Base-by-base conservation (phyloP, 192 early-diverging fungal species). In the Lobosporangium transversale region DNA sequence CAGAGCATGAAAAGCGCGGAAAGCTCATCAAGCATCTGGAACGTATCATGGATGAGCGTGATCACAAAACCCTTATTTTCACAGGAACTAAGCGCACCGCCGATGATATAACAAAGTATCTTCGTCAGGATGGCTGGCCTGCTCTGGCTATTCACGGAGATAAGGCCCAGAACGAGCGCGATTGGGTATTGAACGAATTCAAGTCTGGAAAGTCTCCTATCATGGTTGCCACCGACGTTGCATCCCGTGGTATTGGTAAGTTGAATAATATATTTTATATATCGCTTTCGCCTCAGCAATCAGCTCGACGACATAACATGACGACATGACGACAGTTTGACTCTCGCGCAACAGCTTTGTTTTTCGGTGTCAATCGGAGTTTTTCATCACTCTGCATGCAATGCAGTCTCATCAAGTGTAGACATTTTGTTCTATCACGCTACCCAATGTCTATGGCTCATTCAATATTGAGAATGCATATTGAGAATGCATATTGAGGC, bases 201-300 rank as follows among this genome's bases (percentile, higher is more conserved):
- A 93, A 95, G 78, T 68, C 83, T 35, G 95, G 96, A 59, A 85
- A 84, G 45, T 89, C 85, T 36, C 95, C 95, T 20, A 92, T 99
- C 58, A 91, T 99, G 88, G 94, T 99, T 74, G 97, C 97, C 9
- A 99, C 97, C n/a, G 97, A 98, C 83, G 95, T 98, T 47, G 97
- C 97, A 35, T 92, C 93, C 66, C 92, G 97, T 84, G 97, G 96
- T 69, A 88, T 96, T 66, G 94, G 94, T 95, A 94, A 85, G 88
- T 70, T 58, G 17, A 40, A 42, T 62, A 55, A 35, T 61, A 48
- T 51, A 24, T 56, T 69, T 27, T 44, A 44, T 42, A 18, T 53
- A 59, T 26, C 29, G 21, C 24, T 6, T 23, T 23, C 18, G 27
- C 49, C 5, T 7, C 49, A 27, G 4, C 9, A 26, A 51, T 51